These are phyloP conservation scores for Leishmania turanica DNA, from an alignment of 208 protist species.

Conservation along the genomic window DNA sequence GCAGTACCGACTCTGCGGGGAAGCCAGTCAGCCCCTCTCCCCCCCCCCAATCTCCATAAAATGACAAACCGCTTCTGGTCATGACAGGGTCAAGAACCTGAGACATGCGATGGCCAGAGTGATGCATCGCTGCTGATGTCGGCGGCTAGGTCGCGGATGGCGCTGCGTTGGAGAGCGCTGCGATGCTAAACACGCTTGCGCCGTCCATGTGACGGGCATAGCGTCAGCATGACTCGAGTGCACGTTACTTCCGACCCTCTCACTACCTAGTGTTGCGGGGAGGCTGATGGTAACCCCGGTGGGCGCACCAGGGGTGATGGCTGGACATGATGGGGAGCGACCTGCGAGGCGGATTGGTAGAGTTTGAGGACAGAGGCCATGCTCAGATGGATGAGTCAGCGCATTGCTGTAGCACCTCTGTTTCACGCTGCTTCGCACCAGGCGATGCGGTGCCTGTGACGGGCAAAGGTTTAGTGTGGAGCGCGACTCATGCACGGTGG, in stretches of 20 bases:
- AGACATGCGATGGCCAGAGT: not conserved
- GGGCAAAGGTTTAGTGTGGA: not conserved
- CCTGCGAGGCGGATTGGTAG: not conserved
- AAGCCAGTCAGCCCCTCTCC: not conserved
- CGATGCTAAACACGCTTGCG: not conserved
- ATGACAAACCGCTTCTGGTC: not conserved
- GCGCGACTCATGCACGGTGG: not conserved
- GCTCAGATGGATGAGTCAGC: not conserved
- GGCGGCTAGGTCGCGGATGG: not conserved
- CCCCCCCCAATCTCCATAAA: not conserved
- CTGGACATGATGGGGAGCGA: not conserved
- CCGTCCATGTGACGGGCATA: not conserved
- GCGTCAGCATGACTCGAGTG: not conserved
- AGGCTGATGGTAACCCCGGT: no score
- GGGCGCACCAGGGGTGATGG: no score
- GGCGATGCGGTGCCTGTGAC: not conserved
- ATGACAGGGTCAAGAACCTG: not conserved
- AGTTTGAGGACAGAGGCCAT: not conserved
- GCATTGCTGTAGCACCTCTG: not conserved
- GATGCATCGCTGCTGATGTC: not conserved
- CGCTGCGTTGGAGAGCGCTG: no score
- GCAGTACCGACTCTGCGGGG: not conserved
- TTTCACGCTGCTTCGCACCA: not conserved
- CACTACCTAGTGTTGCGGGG: not conserved
- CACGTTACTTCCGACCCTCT: not conserved